Conservation (phyloP, 768 basidiomycete genomes). For the Agaricus sinodeliciosus region DNA sequence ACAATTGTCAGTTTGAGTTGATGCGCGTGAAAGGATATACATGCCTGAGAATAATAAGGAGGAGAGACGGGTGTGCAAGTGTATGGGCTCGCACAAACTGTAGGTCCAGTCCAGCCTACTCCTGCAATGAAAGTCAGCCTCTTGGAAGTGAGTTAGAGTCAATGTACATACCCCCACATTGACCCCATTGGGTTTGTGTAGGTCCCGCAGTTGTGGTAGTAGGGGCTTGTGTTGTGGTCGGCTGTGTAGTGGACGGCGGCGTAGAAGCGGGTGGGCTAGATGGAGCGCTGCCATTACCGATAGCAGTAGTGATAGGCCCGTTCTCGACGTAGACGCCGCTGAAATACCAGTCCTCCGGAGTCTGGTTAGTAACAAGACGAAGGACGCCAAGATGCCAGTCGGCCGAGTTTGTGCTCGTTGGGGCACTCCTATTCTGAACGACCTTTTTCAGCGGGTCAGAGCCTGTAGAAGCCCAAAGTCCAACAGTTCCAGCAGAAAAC, state of each 20-base stretch:
- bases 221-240: constrained; percentile 16
- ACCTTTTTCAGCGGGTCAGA: constrained; percentile 42
- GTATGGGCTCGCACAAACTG: constrained; percentile 32
- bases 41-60: constrained; percentile 49
- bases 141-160: background rate
- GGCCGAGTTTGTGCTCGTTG: constrained; percentile 50
- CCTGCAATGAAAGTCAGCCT: constrained; percentile 19
- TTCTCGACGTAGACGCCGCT: constrained; percentile 55
- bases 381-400: constrained; percentile 61
- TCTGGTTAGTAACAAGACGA: constrained; percentile 40
- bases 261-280: constrained; percentile 14
- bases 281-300: constrained; percentile 25
- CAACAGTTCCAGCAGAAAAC: constrained; percentile 48
- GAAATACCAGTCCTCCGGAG: constrained; percentile 52
- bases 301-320: constrained; percentile 46
- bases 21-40: constrained; percentile 2
- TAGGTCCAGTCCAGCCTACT: constrained; percentile 40
- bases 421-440: constrained; percentile 37
- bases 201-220: constrained; percentile 29
- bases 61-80: constrained; percentile 42
- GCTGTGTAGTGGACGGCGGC: constrained; percentile 18
- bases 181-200: constrained; percentile 38
- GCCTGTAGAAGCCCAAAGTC: constrained; percentile 52
- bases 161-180: constrained; percentile 40
- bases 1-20: background rate